Percentiles rank a stretch among this genome's conserved stretches.
These are phyloP conservation scores for Fraxinus greggii DNA, from an alignment of 305 asterid genomes.

Conservation along the genomic window DNA sequence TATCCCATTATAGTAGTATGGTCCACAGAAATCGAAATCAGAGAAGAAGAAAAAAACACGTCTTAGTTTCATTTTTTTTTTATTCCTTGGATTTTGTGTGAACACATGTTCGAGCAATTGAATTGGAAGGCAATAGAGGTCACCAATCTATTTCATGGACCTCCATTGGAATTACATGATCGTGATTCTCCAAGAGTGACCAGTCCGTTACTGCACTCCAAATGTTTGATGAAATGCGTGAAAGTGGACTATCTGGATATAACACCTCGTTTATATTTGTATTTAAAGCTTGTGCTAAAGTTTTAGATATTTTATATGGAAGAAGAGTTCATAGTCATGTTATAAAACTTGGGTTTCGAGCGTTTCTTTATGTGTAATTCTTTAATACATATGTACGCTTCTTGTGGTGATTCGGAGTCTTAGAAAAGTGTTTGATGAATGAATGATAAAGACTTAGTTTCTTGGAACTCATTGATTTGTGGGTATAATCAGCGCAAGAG, in stretches of 20 bases:
- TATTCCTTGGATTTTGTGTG: not conserved
- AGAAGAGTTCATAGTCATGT: slow-evolving; percentile 43
- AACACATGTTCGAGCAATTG: not conserved
- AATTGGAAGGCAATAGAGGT: not conserved
- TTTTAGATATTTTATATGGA: slow-evolving; percentile 36
- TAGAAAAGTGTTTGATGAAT: slow-evolving; percentile 60
- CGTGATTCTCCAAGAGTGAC: slow-evolving; percentile 39
- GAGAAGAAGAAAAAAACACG: not conserved
- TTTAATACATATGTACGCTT: slow-evolving; percentile 59
- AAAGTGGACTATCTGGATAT: slow-evolving; percentile 51
- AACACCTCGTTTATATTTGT: slow-evolving; percentile 57
- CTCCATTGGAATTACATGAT: slow-evolving; percentile 49
- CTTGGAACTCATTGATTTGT: slow-evolving; percentile 83
- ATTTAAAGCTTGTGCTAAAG: slow-evolving; percentile 47
- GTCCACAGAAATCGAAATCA: not conserved
- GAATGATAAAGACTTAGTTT: slow-evolving; percentile 58
- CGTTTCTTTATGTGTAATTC: slow-evolving; percentile 69
- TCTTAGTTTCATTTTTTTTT: not conserved
- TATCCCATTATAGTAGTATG: not conserved
- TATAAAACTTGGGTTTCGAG: slow-evolving; percentile 59
- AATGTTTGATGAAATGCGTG: slow-evolving; percentile 63
- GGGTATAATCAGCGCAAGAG: slow-evolving; percentile 53
- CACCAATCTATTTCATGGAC: not conserved
- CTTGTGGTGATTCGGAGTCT: slow-evolving; percentile 46
- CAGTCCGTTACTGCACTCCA: slow-evolving; percentile 43